Evolutionary conservation across 495 filamentous ascomycete genomes (phyloP).

Genomic region (Penicillium goetzii): DNA sequence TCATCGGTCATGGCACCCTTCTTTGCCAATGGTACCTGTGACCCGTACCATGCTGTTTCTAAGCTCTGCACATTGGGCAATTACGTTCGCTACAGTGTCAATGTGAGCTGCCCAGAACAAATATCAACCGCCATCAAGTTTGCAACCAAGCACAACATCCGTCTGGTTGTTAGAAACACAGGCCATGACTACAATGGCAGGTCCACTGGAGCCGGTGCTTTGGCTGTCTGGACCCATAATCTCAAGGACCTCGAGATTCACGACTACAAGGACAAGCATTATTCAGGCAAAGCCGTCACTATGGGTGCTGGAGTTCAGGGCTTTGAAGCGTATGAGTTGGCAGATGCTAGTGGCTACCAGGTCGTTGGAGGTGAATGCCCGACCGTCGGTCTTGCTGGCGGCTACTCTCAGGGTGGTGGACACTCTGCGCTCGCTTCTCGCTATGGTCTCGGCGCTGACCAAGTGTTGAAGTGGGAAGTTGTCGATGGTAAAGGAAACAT

Average conservation of each 20-base stretch:
- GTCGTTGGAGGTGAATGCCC: constrained; percentile 22
- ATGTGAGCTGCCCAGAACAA: constrained; percentile 32
- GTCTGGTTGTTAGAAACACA: constrained; percentile 66
- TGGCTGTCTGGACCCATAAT: constrained; percentile 59
- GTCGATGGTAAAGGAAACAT: constrained; percentile 53
- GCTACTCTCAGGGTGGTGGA: constrained; percentile 62
- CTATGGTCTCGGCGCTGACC: constrained; percentile 63
- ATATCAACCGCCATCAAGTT: constrained; percentile 44
- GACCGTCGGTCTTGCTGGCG: constrained; percentile 41
- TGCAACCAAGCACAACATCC: constrained; percentile 56
- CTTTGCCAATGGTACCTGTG: constrained; percentile 49
- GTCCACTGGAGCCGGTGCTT: constrained; percentile 54
- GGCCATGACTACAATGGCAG: constrained; percentile 58
- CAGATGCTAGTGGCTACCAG: not conserved
- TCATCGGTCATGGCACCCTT: constrained; percentile 37
- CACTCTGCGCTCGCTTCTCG: constrained; percentile 52
- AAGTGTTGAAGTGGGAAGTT: constrained; percentile 62
- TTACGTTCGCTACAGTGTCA: constrained; percentile 53
- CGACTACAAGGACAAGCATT: constrained; percentile 38
- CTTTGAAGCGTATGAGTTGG: constrained; percentile 46
- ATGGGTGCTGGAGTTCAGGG: constrained; percentile 58
- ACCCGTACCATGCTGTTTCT: constrained; percentile 31
- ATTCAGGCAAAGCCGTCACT: constrained; percentile 53
- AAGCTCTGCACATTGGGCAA: constrained; percentile 58
- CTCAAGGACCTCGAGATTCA: constrained; percentile 45